Evolutionary conservation across 345 rosid genomes (phyloP), one percentile per base, ranked within the genome.

Genomic region (Geranium brycei): DNA sequence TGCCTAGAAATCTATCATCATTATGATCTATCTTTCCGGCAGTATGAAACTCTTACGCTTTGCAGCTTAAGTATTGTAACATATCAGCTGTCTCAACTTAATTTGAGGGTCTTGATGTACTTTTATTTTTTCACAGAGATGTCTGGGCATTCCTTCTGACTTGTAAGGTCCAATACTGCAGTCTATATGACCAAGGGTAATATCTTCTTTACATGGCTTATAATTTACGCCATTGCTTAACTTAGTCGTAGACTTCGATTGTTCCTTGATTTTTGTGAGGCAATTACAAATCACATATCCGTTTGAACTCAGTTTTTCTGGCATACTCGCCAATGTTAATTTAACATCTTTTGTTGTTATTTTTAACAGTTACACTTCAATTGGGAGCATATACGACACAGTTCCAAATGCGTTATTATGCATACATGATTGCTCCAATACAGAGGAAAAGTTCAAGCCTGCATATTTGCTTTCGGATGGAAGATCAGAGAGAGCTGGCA

Each of bases 151-250:
- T 93, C 75, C 76, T 93, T 35, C 80, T 82, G 75, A 90, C 91
- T 63, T 83, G 97, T 87, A 87, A 88, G 80, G 92, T 88, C 68
- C 90, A 80, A 63, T 93, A 93, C 80, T 93, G 99, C 82, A 80
- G 91, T 72, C 99, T 93, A 69, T 93, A 93, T 77, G 97, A 93
- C 73, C 83, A 87, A 61, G 99, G 99, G 99, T 93, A 85, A 78
- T 30, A 19, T 17, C 13, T 73, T 62, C 51, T 74, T 60, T 47
- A 59, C 30, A 47, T 40, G 31, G 65, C 71, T 68, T 75, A 61
- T 67, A 68, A 31, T 69, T 17, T 64, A 19, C 14, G 19, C 7
- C 66, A 35, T 51, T 62, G 60, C 40, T 69, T 51, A 23, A 60
- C 35, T 23, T 23, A 23, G 28, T 23, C 1, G 28, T 23, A 23